Conservation (phyloP, 148 eudicot species). For the Vaccinium corymbosum region DNA sequence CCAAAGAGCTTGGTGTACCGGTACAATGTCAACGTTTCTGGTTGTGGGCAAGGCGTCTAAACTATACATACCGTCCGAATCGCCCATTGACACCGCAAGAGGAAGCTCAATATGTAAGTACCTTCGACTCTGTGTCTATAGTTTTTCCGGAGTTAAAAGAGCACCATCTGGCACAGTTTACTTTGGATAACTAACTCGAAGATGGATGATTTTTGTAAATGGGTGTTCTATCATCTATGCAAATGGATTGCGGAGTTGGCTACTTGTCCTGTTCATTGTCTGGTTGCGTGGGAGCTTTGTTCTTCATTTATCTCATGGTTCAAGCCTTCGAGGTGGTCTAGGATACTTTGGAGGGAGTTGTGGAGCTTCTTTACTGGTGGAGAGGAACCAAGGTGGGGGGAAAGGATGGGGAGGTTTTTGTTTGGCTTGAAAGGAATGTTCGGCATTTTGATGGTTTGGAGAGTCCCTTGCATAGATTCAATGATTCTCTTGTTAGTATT, state of each 20-base stretch:
- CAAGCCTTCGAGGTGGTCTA: background rate
- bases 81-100: conserved; percentile 74
- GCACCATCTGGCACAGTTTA: background rate
- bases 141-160: background rate
- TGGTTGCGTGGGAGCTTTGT: background rate
- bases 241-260: background rate
- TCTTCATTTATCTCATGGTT: background rate
- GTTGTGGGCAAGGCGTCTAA: conserved; percentile 96
- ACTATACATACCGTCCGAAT: conserved; percentile 90
- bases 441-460: background rate
- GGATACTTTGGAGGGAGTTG: background rate
- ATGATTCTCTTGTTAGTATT: background rate
- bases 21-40: conserved; percentile 88
- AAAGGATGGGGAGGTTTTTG: background rate
- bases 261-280: background rate
- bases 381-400: no score
- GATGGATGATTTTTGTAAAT: background rate
- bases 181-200: background rate
- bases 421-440: background rate
- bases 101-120: conserved; percentile 67
- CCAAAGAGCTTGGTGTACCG: conserved; percentile 86
- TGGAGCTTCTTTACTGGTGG: conserved; percentile 1
- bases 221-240: background rate
- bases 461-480: background rate
- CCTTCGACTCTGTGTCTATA: background rate